These are phyloP conservation scores for Centaurea solstitialis DNA, from an alignment of 129 eudicot species.

Conservation along the genomic window DNA sequence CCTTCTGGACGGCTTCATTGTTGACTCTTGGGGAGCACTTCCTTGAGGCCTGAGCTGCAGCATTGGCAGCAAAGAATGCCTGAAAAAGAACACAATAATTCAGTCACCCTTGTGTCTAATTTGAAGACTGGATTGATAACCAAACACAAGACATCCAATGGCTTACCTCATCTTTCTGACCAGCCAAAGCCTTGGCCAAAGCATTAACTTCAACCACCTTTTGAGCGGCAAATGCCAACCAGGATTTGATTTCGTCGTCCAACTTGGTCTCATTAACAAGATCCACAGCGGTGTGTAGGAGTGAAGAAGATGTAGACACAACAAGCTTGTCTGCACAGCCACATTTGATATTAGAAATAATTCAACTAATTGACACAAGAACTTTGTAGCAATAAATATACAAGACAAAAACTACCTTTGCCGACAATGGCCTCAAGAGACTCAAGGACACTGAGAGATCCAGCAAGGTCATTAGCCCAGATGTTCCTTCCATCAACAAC, in stretches of 20 bases:
- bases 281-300: slow-evolving; percentile 96
- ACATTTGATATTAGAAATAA: background rate
- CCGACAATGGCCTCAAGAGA: slow-evolving; percentile 86
- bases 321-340: slow-evolving; percentile 79
- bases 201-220: slow-evolving; percentile 93
- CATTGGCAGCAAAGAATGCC: slow-evolving; percentile 92
- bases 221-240: slow-evolving; percentile 99
- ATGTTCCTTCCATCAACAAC: slow-evolving; percentile 97
- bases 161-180: slow-evolving; percentile 81
- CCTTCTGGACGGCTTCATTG: slow-evolving; percentile 83
- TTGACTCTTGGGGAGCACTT: slow-evolving; percentile 95
- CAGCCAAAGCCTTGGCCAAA: slow-evolving; percentile 87
- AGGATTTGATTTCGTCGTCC: slow-evolving; percentile 81
- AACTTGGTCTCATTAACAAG: slow-evolving; percentile 86
- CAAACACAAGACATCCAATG: background rate
- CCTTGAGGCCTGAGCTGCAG: slow-evolving; percentile 95
- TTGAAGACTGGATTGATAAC: background rate
- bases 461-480: slow-evolving; percentile 93
- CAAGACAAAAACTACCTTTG: slow-evolving; percentile 54
- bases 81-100: slow-evolving; percentile 22
- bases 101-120: background rate
- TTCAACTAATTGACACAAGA: background rate
- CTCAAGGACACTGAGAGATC: slow-evolving; percentile 57
- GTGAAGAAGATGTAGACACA: slow-evolving; percentile 93
- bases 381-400: background rate